Base-by-base conservation (phyloP, 768 basidiomycete genomes). In the Rhodotorula paludigena region DNA sequence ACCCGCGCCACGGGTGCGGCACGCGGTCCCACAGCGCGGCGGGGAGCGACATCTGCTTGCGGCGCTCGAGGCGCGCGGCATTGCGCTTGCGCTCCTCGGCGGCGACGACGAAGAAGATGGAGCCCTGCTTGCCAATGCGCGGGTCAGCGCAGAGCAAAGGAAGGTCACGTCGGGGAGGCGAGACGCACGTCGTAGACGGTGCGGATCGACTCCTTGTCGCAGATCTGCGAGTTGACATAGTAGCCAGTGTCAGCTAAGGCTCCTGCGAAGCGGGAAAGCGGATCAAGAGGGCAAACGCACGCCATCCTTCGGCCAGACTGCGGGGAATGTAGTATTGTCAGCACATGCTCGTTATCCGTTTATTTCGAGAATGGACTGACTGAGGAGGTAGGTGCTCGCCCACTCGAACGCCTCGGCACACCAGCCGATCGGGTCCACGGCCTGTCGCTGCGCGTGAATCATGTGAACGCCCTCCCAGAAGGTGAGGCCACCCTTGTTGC, bases 141-240 rank as follows among this genome's bases (percentile, higher is more conserved):
- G 4, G 8, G 20, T 44, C 25, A 44, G 23, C 9, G 55, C 32
- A 14, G 36, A 28, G 15, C 35, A 33, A n/a, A 32, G 5, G 55
- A 49, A 30, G 20, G 36, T 9, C 11, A 21, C 3, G 48, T 25
- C 28, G n/a, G 57, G 42, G 41, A 12, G 42, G 14, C 6, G 45
- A 58, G 81, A 44, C 74, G 45, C 42, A 81, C 82, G 42, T 83
- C 81, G 33, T 81, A 78, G 21, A 82, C 72, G 2, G 77, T 79
- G 3, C 80, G 76, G 25, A 82, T 77, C 63, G 82, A 80, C 44
- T 82, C 81, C 73, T 81, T 81, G 52, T 75, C 55, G 55, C 55
- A 57, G n/a, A 55, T 35, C 48, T 49, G 44, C 70, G 71, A 0
- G 81, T 82, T 72, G 77, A 78, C 23, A 81, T 32, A 11, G 15